A percentile compares a stretch with the other conserved stretches of the same genome.
Evolutionary conservation across 2,329 filamentous ascomycete species (phyloP).

Genomic region (Trichoderma oligosporum): DNA sequence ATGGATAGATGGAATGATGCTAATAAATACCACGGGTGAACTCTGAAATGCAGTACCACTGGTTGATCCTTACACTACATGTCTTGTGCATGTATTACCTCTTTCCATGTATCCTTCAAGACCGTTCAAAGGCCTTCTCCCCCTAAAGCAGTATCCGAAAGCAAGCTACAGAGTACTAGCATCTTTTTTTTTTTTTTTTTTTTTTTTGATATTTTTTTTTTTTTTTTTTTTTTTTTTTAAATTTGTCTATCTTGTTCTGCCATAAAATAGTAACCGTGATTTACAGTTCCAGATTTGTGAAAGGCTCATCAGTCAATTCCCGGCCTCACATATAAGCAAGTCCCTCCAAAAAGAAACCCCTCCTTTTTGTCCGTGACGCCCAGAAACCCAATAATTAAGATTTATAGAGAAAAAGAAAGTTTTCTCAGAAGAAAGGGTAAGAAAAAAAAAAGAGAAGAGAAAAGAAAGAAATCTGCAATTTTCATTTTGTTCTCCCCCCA

Average conservation of each 20-base stretch:
- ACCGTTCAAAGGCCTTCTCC: too few species aligned
- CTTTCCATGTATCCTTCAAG: too few species aligned
- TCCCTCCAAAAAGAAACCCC: not conserved
- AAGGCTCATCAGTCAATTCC: constrained; percentile 2
- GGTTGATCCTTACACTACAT: not conserved
- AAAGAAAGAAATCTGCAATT: not conserved
- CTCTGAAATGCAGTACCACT: not conserved
- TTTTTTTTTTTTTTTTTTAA: not conserved
- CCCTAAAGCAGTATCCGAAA: not conserved
- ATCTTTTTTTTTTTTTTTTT: not conserved
- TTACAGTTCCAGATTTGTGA: not conserved
- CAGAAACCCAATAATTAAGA: not conserved
- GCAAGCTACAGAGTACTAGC: not conserved
- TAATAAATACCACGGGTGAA: not conserved
- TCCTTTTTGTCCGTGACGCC: constrained; percentile 9
- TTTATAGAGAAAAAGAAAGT: not conserved
- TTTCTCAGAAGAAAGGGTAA: not conserved
- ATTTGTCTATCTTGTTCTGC: not conserved
- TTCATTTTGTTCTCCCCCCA: not conserved
- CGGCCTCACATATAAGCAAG: not conserved
- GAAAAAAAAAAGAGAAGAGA: not conserved
- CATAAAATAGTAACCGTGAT: not conserved
- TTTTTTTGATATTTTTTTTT: too few species aligned
- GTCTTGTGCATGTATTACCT: not conserved
- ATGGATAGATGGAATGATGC: not conserved